phyloP scores from a whole-genome alignment of 2,329 filamentous ascomycete species.

The Pseudogymnoascus sp. region DNA sequence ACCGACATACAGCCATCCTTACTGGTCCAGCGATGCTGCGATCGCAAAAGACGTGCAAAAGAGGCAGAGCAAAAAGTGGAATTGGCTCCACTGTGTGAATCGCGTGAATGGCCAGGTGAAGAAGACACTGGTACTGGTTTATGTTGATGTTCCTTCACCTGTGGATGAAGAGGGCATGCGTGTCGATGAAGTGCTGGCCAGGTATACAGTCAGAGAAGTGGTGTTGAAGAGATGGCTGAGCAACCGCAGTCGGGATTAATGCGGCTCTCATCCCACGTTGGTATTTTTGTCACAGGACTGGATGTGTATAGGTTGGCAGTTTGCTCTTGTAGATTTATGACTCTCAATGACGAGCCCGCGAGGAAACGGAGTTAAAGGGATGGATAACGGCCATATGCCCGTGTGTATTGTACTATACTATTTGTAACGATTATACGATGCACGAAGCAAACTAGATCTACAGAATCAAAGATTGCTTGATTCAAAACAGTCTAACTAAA shows the following conservation, averaged over 20 bases:
- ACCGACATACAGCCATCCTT: constrained; percentile 67
- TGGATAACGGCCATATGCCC: not conserved
- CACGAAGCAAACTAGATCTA: not conserved
- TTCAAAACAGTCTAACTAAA: not conserved
- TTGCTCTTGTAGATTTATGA: not conserved
- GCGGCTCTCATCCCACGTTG: not conserved
- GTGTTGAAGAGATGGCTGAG: constrained; percentile 75
- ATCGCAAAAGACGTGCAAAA: constrained; percentile 43
- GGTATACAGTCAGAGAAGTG: constrained; percentile 73
- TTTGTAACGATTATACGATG: constrained; percentile 2
- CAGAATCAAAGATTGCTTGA: not conserved
- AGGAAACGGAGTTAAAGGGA: not conserved
- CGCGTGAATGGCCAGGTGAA: constrained; percentile 82
- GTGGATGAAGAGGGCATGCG: constrained; percentile 41
- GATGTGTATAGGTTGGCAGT: not conserved
- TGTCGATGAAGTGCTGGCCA: constrained; percentile 54
- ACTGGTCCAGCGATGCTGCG: constrained; percentile 53
- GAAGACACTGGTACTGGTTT: constrained; percentile 83
- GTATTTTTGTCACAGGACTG: not conserved
- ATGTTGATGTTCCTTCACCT: constrained; percentile 81
- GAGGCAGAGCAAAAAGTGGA: constrained; percentile 53
- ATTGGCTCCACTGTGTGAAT: constrained; percentile 82
- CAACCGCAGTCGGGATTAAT: constrained; percentile 54
- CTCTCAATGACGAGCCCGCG: not conserved
- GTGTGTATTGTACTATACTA: not conserved